These are phyloP conservation scores for Cercospora berteroae DNA, from an alignment of 2,329 filamentous ascomycete species.

Conservation along the genomic window DNA sequence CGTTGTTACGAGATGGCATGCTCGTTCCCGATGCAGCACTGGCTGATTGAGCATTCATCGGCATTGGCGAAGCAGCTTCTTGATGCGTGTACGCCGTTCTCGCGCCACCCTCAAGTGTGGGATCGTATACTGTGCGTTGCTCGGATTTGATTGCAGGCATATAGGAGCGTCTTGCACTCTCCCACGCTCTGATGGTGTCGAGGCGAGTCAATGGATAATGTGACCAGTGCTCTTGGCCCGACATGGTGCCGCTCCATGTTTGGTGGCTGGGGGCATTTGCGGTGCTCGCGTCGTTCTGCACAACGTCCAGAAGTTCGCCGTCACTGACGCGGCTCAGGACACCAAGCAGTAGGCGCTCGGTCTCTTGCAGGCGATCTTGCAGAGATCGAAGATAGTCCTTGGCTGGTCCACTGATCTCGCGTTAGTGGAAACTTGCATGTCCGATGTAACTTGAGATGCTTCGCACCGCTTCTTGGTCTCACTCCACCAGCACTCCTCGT, in stretches of 20 bases:
- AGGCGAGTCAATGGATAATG: conserved; percentile 19
- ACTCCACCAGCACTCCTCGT: conserved; percentile 30
- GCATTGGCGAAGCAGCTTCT: neutral
- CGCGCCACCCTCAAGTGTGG: neutral
- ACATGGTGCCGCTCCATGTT: conserved; percentile 23
- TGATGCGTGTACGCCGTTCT: neutral
- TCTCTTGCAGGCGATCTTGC: conserved; percentile 28
- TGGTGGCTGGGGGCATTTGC: conserved; percentile 22
- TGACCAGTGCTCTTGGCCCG: conserved; percentile 27
- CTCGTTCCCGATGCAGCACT: neutral
- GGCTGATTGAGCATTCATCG: neutral
- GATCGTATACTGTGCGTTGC: conserved; percentile 8
- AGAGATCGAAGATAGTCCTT: conserved; percentile 28
- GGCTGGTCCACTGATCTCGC: conserved; percentile 21
- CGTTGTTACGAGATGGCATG: neutral
- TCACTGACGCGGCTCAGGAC: conserved; percentile 19
- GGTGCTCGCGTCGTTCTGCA: conserved; percentile 14
- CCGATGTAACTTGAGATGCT: too few relatives aligned
- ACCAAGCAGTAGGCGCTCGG: conserved; percentile 21
- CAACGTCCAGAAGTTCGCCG: conserved; percentile 11
- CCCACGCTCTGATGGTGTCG: conserved; percentile 24
- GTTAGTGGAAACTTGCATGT: neutral
- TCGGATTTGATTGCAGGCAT: conserved; percentile 4
- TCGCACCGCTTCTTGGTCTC: conserved; percentile 27
- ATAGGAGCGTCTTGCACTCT: conserved; percentile 13